Percentiles rank a stretch among this genome's conserved stretches.
These are phyloP conservation scores for Dactylellina haptotyla DNA, from an alignment of 2,329 filamentous ascomycete species.

Conservation along the genomic window DNA sequence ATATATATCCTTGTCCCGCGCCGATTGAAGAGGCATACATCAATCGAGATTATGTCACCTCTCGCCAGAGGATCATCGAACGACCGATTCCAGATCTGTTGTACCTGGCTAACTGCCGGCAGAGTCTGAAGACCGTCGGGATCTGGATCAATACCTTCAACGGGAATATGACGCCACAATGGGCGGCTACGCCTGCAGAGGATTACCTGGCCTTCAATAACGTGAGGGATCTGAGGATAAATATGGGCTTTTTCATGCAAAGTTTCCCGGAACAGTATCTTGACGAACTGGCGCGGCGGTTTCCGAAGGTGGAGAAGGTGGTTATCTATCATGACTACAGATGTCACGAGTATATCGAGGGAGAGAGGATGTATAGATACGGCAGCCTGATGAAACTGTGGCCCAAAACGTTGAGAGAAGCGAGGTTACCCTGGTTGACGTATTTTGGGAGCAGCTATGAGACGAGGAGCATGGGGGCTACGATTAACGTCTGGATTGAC, in stretches of 20 bases:
- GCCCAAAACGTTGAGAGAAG: conserved; percentile 2
- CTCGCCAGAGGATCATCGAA: background rate
- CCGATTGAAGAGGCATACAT: conserved; percentile 15
- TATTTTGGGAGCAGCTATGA: background rate
- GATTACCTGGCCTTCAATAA: background rate
- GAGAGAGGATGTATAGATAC: conserved; percentile 13
- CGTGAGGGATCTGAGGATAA: background rate
- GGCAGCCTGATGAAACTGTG: background rate
- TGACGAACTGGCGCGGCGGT: background rate
- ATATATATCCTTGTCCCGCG: background rate
- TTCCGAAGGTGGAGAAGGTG: conserved; percentile 28
- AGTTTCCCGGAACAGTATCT: background rate
- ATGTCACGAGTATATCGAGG: background rate
- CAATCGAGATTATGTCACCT: background rate
- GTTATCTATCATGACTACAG: conserved; percentile 15
- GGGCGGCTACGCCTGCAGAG: too few species aligned
- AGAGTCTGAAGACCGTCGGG: background rate
- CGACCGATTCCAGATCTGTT: background rate
- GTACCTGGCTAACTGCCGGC: background rate
- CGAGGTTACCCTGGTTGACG: conserved; percentile 7
- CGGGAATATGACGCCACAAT: background rate
- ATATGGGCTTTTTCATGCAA: background rate
- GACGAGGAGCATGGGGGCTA: background rate
- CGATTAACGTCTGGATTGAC: background rate
- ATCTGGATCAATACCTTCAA: background rate